Base-by-base conservation (phyloP, 2,329 filamentous ascomycete genomes). In the Zymoseptoria pseudotritici region DNA sequence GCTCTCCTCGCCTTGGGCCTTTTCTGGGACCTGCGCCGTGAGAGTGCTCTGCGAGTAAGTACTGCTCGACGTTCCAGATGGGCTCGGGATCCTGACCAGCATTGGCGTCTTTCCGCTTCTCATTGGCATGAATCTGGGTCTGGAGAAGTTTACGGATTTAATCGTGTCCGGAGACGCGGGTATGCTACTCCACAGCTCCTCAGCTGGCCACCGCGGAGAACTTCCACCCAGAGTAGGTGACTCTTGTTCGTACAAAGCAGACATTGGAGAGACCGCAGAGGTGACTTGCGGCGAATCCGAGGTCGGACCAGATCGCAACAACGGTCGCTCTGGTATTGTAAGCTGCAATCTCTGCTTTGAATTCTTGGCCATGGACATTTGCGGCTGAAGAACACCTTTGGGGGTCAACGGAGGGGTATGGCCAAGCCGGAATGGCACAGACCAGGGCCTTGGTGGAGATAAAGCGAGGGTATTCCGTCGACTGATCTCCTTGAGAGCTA, bases 401-500 rank as follows among this genome's bases (percentile, higher is more conserved):
- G 36, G 36, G 2, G 36, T 46, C 36, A n/a, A 13, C 36, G 36
- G 36, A 2, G 36, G 36, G 6, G 36, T 46, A 0, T 17, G 11
- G 2, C 36, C 36, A 17, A 46, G 17, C 11, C 36, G 36, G 36
- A 46, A 46, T 5, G 36, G 36, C 36, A 17, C 36, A 46, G 36
- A 46, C 36, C 36, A 46, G 36, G 36, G 36, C 36, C 13, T 46
- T 46, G 36, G 0, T n/a, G 36, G 36, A 2, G 13, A 2, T n/a
- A 46, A n/a, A n/a, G 17, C 36, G 1, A 46, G 36, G 4, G 36
- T 46, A 4, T 46, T 46, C 53, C 53, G 31, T 62, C 60, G 22
- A 21, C 49, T 17, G 55, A 50, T 50, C 55, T 55, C 4, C 54
- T 29, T 17, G 53, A 60, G 49, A 56, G 59, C 29, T 42, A 36